These are phyloP conservation scores for Russula abietina DNA, from an alignment of 768 basidiomycete genomes.

Conservation along the genomic window DNA sequence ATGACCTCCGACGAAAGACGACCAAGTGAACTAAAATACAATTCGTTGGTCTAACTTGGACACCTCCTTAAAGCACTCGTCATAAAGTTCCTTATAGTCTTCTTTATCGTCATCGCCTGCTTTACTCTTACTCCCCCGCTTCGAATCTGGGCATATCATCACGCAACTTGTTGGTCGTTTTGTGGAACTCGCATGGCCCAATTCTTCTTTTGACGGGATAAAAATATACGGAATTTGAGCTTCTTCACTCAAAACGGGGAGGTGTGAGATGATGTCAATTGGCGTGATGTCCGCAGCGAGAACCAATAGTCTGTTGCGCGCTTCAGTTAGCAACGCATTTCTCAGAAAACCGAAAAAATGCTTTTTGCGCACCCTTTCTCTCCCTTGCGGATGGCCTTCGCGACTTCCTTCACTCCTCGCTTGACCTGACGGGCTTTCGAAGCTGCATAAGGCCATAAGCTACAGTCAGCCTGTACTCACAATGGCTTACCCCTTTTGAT, in stretches of 20 bases:
- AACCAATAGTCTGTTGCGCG: conserved; percentile 60
- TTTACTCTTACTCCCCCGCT: conserved; percentile 62
- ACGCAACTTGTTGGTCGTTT: conserved; percentile 99
- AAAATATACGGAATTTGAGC: conserved; percentile 87
- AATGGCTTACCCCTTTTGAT: conserved; percentile 73
- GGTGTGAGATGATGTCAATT: conserved; percentile 96
- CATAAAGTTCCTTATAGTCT: conserved; percentile 77
- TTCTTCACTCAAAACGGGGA: conserved; percentile 93
- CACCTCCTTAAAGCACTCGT: conserved; percentile 82
- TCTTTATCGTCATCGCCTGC: conserved; percentile 56
- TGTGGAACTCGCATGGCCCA: conserved; percentile 91
- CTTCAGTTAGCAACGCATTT: not conserved
- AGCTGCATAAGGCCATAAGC: conserved; percentile 41
- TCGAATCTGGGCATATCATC: conserved; percentile 81
- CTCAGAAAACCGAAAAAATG: conserved; percentile 15
- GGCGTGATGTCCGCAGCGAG: conserved; percentile 97
- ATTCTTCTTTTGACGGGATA: conserved; percentile 88
- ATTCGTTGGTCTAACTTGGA: conserved; percentile 69
- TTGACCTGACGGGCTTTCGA: conserved; percentile 94
- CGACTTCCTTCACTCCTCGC: conserved; percentile 97
- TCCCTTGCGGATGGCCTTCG: conserved; percentile 94
- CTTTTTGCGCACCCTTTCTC: conserved; percentile 73
- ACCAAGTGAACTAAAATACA: conserved; percentile 31
- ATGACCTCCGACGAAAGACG: not conserved
- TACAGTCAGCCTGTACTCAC: not conserved